Evolutionary conservation across 1,139 yeast species (phyloP), one percentile per base, ranked within the genome.

Genomic region (Saccharomyces hybrid): DNA sequence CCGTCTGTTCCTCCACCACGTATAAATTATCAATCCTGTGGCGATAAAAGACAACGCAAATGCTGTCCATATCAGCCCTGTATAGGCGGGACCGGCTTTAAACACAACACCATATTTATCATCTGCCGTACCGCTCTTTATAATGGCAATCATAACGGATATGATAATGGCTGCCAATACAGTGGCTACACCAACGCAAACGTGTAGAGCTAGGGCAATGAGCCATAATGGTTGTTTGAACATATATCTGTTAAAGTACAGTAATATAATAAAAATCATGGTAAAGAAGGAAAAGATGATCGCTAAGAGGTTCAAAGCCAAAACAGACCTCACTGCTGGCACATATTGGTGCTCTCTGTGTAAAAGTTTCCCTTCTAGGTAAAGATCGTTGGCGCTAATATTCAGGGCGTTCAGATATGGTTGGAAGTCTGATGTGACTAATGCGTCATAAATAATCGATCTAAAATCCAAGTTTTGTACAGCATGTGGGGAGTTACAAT

Each of bases 371-470:
- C 70, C 71, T n/a, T 61, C 62, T 50, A 69, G 56, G 44, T 66
- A 59, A 48, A 69, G 54, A 38, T 69, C 69, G n/a, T 63, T 56
- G 26, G 61, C 58, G n/a, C 57, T 53, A 44, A 69, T 57, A 41
- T 59, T 58, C 57, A 69, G 54, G 16, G 71, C 70, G 23, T 55
- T 56, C 38, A 68, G 50, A 50, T 67, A 69, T 32, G 71, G 71
- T 20, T 57, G 54, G 53, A 68, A 66, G 26, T 67, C 66, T 13
- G 73, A 69, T 11, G 58, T 57, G 26, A 52, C 53, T 51, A 69
- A 53, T 51, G 66, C 66, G 23, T 58, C 53, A 58, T 63, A 68
- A 49, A 69, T 61, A 52, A 68, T 68, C 6, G 55, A 50, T 56
- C 67, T 63, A 50, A 62, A 62, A 42, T 62, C 63, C 42, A 62